Conservation (phyloP, 257 asterid genomes). For the Plantago major region DNA sequence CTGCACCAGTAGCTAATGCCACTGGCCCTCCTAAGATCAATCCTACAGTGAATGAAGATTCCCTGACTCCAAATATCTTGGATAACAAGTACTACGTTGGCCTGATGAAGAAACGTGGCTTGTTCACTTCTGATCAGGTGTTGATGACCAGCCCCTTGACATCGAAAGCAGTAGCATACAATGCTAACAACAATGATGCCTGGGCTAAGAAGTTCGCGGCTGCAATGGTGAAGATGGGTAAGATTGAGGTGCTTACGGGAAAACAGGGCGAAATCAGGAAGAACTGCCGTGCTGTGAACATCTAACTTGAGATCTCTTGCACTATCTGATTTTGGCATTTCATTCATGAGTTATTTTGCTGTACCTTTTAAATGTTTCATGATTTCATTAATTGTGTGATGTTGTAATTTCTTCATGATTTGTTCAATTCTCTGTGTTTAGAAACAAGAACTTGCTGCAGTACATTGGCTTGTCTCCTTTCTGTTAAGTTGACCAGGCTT, state of each 20-base stretch:
- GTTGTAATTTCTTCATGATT: too few species aligned
- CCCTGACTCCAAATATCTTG: slow-evolving; percentile 28
- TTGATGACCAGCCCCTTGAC: slow-evolving; percentile 36
- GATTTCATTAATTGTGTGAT: too few species aligned
- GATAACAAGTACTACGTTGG: slow-evolving; percentile 45
- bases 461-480: too few species aligned
- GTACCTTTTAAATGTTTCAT: too few species aligned
- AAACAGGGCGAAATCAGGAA: slow-evolving; percentile 46
- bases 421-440: too few species aligned
- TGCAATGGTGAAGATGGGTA: slow-evolving; percentile 65
- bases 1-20: slow-evolving; percentile 29
- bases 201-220: slow-evolving; percentile 55
- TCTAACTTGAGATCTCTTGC: too few species aligned
- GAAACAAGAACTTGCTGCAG: too few species aligned
- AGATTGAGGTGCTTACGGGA: slow-evolving; percentile 46
- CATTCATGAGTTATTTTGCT: neutral
- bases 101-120: slow-evolving; percentile 30
- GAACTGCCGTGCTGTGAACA: slow-evolving; percentile 37
- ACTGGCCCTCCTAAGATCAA: slow-evolving; percentile 3
- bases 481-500: too few species aligned
- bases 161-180: slow-evolving; percentile 26
- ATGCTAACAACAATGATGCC: slow-evolving; percentile 23
- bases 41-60: slow-evolving; percentile 31
- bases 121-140: slow-evolving; percentile 45
- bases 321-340: slow-evolving; percentile 16